Conservation (phyloP, 306 rosid species). For the Sesbania bispinosa region DNA sequence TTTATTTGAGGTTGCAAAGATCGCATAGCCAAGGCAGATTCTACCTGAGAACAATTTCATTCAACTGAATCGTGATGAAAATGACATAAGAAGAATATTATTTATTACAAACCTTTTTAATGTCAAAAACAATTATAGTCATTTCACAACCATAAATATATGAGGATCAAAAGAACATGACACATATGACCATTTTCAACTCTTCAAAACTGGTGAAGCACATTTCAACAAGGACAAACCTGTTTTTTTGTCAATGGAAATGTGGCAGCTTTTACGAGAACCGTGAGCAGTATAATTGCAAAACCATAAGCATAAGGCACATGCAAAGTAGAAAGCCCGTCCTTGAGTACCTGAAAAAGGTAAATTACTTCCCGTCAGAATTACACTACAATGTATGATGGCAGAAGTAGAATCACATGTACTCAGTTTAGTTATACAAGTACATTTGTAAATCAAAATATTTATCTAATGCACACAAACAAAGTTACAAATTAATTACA, state of each 20-base stretch:
- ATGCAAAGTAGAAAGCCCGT: slow-evolving; percentile 76
- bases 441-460: not conserved
- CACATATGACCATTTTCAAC: slow-evolving; percentile 6
- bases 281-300: slow-evolving; percentile 85
- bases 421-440: not conserved
- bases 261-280: slow-evolving; percentile 82
- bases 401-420: not conserved
- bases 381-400: not conserved
- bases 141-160: slow-evolving; percentile 15
- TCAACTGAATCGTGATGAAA: not conserved
- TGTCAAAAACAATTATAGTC: not conserved
- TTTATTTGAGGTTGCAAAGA: slow-evolving; percentile 89
- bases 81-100: not conserved
- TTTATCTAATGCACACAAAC: not conserved
- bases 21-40: slow-evolving; percentile 88
- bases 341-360: slow-evolving; percentile 66
- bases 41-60: slow-evolving; percentile 52
- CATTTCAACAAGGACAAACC: slow-evolving; percentile 41
- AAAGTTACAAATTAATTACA: not conserved
- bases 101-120: not conserved
- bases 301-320: slow-evolving; percentile 94
- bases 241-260: slow-evolving; percentile 86
- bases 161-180: slow-evolving; percentile 3
- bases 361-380: slow-evolving; percentile 5
- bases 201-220: not conserved